Percentiles rank a stretch among this genome's conserved stretches.
Conservation (phyloP, 768 basidiomycete species). For the Coprinellus micaceus region DNA sequence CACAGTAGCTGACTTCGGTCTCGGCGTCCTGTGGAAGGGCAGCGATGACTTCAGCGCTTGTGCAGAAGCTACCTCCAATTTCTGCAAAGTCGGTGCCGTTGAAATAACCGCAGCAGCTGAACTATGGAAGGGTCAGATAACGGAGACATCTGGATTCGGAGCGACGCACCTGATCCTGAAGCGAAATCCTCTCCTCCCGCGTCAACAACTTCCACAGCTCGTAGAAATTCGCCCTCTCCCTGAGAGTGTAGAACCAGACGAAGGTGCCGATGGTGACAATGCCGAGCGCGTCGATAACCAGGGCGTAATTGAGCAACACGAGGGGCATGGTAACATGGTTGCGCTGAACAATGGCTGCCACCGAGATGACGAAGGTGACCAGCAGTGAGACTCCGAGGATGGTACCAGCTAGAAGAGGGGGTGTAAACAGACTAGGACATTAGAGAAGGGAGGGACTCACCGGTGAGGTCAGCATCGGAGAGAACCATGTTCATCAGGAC, state of each 20-base stretch:
- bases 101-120: slow-evolving; percentile 86
- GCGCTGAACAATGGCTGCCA: slow-evolving; percentile 66
- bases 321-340: slow-evolving; percentile 69
- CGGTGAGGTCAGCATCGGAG: slow-evolving; percentile 50
- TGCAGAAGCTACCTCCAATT: slow-evolving; percentile 63
- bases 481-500: slow-evolving; percentile 75
- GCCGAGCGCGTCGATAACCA: slow-evolving; percentile 59
- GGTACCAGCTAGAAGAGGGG: slow-evolving; percentile 55
- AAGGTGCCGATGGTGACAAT: slow-evolving; percentile 64
- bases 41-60: slow-evolving; percentile 37
- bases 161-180: slow-evolving; percentile 70
- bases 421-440: too few relatives aligned
- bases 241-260: slow-evolving; percentile 80
- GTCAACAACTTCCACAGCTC: slow-evolving; percentile 48
- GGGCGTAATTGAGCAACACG: slow-evolving; percentile 70
- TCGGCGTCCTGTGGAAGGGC: slow-evolving; percentile 27
- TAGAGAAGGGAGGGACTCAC: slow-evolving; percentile 36
- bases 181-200: slow-evolving; percentile 41
- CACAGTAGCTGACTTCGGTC: slow-evolving; percentile 58
- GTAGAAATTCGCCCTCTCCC: slow-evolving; percentile 67
- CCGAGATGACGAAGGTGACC: slow-evolving; percentile 64
- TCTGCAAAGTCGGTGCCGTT: slow-evolving; percentile 56
- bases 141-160: not conserved
- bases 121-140: slow-evolving; percentile 35
- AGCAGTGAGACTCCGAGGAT: slow-evolving; percentile 64